These are phyloP conservation scores for Alternaria viburni DNA, from an alignment of 2,329 filamentous ascomycete species.

Conservation along the genomic window DNA sequence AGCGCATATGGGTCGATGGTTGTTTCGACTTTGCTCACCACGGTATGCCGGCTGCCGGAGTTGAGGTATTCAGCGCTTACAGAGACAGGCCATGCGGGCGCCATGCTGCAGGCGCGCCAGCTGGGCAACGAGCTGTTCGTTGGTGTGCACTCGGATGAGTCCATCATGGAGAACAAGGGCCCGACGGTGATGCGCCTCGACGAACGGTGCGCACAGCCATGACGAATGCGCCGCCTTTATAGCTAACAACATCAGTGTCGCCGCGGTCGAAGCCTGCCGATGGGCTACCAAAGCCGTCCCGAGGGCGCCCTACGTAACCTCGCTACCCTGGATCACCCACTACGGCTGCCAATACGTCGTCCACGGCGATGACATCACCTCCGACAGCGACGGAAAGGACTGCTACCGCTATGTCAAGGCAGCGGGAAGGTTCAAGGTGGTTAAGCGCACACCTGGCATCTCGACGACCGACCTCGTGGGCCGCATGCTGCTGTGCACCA, in stretches of 20 bases:
- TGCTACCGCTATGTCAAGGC: conserved; percentile 98
- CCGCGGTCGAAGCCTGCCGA: conserved; percentile 91
- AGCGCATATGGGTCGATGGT: conserved; percentile 95
- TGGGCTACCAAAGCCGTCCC: conserved; percentile 89
- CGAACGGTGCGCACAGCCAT: conserved; percentile 68
- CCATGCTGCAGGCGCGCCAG: conserved; percentile 93
- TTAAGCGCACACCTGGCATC: conserved; percentile 94
- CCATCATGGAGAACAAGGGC: conserved; percentile 95
- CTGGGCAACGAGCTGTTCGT: conserved; percentile 88
- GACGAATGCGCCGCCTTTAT: not conserved
- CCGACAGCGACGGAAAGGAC: conserved; percentile 89
- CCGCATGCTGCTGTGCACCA: conserved; percentile 95
- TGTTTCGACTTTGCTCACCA: conserved; percentile 99
- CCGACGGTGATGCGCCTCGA: conserved; percentile 94
- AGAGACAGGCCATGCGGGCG: conserved; percentile 83
- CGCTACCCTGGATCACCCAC: conserved; percentile 90
- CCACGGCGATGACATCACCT: conserved; percentile 96
- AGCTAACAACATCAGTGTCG: conserved; percentile 62
- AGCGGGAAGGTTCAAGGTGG: conserved; percentile 91
- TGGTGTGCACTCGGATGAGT: conserved; percentile 93
- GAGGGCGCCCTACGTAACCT: conserved; percentile 91
- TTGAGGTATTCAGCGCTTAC: conserved; percentile 1
- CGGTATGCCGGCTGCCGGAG: conserved; percentile 58
- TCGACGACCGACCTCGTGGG: conserved; percentile 98
- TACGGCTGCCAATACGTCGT: conserved; percentile 96